Evolutionary conservation across 768 basidiomycete genomes (phyloP), one percentile per base, ranked within the genome.

Genomic region (Exidia glandulosa): DNA sequence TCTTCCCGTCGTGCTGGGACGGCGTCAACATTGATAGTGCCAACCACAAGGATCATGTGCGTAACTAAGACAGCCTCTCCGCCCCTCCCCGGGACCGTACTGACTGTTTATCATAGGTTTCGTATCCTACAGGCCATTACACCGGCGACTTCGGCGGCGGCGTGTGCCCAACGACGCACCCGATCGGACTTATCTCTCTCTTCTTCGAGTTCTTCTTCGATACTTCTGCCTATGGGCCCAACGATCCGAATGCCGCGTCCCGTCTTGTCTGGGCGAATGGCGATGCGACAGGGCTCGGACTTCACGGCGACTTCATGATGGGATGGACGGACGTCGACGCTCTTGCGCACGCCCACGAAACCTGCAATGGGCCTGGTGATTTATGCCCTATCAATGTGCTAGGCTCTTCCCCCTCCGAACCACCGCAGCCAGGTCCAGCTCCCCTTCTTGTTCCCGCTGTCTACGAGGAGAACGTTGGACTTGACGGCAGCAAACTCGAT

Each of bases 301-400:
- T 54, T 25, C 60, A 60, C 58, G 61, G 63, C 7, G 65, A 67
- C 57, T 66, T 63, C 63, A 63, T 56, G 31, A 66, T 66, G 37
- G 69, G 74, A 2, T 75, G 74, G 74, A 66, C 69, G 50, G 59
- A 61, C 2, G 25, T 27, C 6, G 62, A 61, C 12, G 58, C 72
- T 19, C 65, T 75, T 3, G 61, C 57, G 29, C 45, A 56, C 16
- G 73, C 71, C 9, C 57, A 74, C 41, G 69, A 70, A 60, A 34
- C 47, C 16, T 60, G 59, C 34, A 12, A 29, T 12, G 50, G 30
- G 25, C 27, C 50, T 13, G 50, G 27, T 27, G 30, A 54, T 27
- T n/a, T n/a, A n/a, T 54, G 50, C 30, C 50, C 50, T 1, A 54
- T 54, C 50, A 29, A 54, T 9, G 25, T 13, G 25, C 27, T 31